phyloP scores from a whole-genome alignment of 352 stramenopile genomes.

The Phytophthora sp. region DNA sequence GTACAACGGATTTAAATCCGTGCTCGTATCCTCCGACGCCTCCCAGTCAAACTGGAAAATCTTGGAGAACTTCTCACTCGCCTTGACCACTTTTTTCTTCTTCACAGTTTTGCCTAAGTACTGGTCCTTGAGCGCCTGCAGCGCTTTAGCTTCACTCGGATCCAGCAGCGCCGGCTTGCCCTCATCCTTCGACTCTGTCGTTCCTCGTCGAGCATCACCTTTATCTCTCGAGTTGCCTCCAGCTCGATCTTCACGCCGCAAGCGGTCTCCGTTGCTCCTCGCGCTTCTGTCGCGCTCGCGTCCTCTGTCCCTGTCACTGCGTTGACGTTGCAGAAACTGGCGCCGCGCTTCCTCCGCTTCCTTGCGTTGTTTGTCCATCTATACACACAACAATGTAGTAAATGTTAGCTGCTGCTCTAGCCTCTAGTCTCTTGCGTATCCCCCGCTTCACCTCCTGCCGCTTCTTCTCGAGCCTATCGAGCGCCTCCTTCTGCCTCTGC shows the following conservation, averaged over 20 bases:
- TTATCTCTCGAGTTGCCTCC: slow-evolving; percentile 4
- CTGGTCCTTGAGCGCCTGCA: slow-evolving; percentile 88
- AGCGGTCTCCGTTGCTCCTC: slow-evolving; percentile 20
- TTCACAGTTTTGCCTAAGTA: slow-evolving; percentile 88
- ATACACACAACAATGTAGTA: slow-evolving; percentile 13
- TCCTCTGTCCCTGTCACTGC: slow-evolving; percentile 40
- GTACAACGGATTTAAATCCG: slow-evolving; percentile 93
- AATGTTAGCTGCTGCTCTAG: no score
- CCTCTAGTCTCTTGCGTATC: no score
- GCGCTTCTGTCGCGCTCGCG: slow-evolving; percentile 19
- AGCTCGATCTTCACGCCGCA: slow-evolving; percentile 22
- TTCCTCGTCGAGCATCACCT: slow-evolving; percentile 4
- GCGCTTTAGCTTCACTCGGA: slow-evolving; percentile 70
- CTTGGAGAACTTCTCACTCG: slow-evolving; percentile 93
- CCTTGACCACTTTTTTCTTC: slow-evolving; percentile 92
- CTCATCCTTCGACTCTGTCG: slow-evolving; percentile 13
- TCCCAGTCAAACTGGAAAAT: slow-evolving; percentile 97
- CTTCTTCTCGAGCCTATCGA: slow-evolving; percentile 77
- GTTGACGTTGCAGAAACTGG: slow-evolving; percentile 68
- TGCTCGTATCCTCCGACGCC: slow-evolving; percentile 90
- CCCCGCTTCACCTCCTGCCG: slow-evolving; percentile 47
- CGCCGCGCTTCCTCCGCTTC: slow-evolving; percentile 61
- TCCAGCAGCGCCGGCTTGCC: slow-evolving; percentile 28
- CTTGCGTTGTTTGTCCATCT: slow-evolving; percentile 65
- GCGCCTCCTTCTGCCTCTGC: slow-evolving; percentile 77